Base-by-base conservation (phyloP, 1,284 basidiomycete genomes). In the Rhodotorula sp. region DNA sequence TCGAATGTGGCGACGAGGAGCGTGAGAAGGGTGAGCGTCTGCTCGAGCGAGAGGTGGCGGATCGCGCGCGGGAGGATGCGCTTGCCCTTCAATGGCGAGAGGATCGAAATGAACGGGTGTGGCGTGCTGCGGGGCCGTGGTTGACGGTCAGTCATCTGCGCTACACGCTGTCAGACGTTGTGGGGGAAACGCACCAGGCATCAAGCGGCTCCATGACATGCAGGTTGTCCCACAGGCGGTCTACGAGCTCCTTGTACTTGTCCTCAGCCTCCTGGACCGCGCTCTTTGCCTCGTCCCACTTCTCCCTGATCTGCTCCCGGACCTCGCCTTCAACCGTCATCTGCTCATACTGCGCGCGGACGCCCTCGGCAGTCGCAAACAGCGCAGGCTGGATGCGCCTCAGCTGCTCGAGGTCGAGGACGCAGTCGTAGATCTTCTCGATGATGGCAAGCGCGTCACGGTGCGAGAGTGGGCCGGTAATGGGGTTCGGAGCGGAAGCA, bases 31-130 rank as follows among this genome's bases (percentile, higher is more conserved):
- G 91, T 93, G 60, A 94, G 86, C 81, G 90, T 88, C 78, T 91
- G 89, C 70, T 90, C 85, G 44, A 86, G 84, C 71, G 86, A 86
- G 31, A 99, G 85, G 77, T 94, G 90, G n/a, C 94, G 88, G 26
- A 92, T 87, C 7, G 94, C 86, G 48, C 96, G 88, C 5, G 93
- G 90, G 52, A 99, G 84, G 28, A 99, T 85, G 70, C 88, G 88
- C 83, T 98, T 98, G 69, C 96, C 96, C 82, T 99, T 99, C 74
- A 87, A 86, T 4, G 91, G 89, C 47, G 86, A 87, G 57, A 99
- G 84, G 53, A 99, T 85, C 2, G 94, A 93, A 75, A 99, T 89
- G 82, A 99, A 98, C 0, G 96, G 96, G 82, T 99, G 96, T 8
- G 95, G 95, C 71, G 90, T 85, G 78, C 92, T 93, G 75, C 44